Evolutionary conservation across 1,139 yeast species (phyloP).

Genomic region (Yamadazyma conglobata): DNA sequence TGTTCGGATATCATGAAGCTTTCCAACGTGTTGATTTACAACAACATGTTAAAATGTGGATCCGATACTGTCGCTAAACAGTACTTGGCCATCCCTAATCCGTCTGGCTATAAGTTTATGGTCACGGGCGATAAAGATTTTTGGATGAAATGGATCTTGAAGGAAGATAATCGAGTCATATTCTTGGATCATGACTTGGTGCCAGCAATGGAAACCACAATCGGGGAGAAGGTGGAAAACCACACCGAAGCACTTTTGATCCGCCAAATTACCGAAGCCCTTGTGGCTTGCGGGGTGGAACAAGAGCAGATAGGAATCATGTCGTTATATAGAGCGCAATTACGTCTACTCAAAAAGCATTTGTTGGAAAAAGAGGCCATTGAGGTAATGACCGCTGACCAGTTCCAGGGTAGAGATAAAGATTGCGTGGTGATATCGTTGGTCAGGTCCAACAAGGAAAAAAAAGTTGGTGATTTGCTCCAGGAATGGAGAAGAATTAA

Average conservation of each 20-base stretch:
- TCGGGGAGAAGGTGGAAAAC: constrained; percentile 71
- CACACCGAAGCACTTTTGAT: constrained; percentile 66
- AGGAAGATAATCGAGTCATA: constrained; percentile 51
- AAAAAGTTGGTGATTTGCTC: constrained; percentile 70
- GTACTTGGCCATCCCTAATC: constrained; percentile 44
- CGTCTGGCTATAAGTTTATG: constrained; percentile 16
- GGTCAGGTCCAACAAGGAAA: constrained; percentile 74
- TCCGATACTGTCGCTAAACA: constrained; percentile 58
- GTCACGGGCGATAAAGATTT: constrained; percentile 12
- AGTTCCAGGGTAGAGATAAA: constrained; percentile 94
- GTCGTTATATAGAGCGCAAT: constrained; percentile 84
- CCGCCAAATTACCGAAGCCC: constrained; percentile 56
- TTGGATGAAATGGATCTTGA: constrained; percentile 34
- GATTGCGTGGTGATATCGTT: constrained; percentile 84
- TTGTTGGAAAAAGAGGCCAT: constrained; percentile 42
- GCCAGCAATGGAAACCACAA: constrained; percentile 53
- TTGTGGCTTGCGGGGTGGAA: constrained; percentile 58
- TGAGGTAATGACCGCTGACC: constrained; percentile 90
- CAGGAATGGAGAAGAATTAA: constrained; percentile 90
- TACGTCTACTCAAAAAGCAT: constrained; percentile 49
- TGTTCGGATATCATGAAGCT: constrained; percentile 81
- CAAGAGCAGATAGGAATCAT: constrained; percentile 73
- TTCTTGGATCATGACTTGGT: constrained; percentile 76
- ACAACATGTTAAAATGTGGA: constrained; percentile 76
- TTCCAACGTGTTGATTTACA: constrained; percentile 76